Evolutionary conservation across 2,329 filamentous ascomycete species (phyloP), one percentile per base, ranked within the genome.

Genomic region (Conoideocrella luteorostrata): DNA sequence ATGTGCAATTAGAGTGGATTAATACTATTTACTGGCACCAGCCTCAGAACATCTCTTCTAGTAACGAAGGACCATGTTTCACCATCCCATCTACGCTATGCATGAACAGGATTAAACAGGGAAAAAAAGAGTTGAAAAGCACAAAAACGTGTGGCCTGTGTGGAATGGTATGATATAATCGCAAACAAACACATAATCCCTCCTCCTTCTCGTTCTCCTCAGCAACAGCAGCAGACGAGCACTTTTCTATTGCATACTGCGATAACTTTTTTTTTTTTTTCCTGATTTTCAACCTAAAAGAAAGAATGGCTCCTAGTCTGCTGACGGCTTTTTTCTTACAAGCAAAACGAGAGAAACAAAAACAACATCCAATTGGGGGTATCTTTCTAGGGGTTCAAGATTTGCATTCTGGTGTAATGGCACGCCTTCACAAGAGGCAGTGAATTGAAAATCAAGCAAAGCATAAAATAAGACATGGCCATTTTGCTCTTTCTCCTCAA

Each of bases 381-480:
- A 66, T 66, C 63, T 65, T 63, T 65, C 60, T 64, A 62, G 57
- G 52, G 40, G 29, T 43, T 38, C 32, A 42, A 34, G 41, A 39
- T 56, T 62, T 49, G 58, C 61, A 62, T 50, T 61, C 53, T 62
- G 56, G 48, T 47, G 41, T 41, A 42, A 36, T 34, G 20, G 13
- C 10, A 26, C 28, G 15, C 23, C 35, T 24, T 22, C 7, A 22
- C 18, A 30, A 43, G 28, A 41, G 23, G 17, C 23, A 34, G 33
- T 38, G 38, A 24, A 29, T 33, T 26, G 18, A 23, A 37, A 39
- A 34, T 13, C 35, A 30, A 24, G 7, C 17, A 21, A 23, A 37
- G 37, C 26, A 33, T 21, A 21, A 13, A 42, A 36, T 30, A 48
- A 46, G 34, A 34, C 46, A 39, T 35, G 20, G 30, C 13, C 7